phyloP scores from a whole-genome alignment of 2,329 filamentous ascomycete genomes.

The Ceratocystiopsis sp. region DNA sequence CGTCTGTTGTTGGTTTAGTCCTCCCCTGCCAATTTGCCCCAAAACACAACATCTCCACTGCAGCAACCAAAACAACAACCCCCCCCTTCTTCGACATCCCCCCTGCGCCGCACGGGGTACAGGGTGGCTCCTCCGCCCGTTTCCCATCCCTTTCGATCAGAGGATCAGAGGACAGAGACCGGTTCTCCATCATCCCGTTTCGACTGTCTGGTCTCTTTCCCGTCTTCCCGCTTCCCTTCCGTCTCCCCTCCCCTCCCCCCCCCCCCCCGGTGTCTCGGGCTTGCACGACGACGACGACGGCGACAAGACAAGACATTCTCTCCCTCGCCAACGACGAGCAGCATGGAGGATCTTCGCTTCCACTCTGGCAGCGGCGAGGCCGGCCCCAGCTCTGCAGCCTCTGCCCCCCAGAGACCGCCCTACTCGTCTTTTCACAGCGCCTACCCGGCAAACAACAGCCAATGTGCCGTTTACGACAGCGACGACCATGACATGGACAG shows the following conservation, averaged over 20 bases:
- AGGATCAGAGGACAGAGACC: too few species aligned
- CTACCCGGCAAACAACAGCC: too few species aligned
- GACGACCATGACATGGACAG: slow-evolving; percentile 15
- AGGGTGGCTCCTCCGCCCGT: too few species aligned
- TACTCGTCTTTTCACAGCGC: not conserved
- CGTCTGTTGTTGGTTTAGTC: not conserved
- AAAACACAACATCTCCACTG: not conserved
- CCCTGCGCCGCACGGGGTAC: not conserved
- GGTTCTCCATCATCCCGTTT: too few species aligned
- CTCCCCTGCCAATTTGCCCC: too few species aligned
- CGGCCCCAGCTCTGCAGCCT: not conserved
- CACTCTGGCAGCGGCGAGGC: slow-evolving; percentile 1
- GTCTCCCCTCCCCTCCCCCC: too few species aligned
- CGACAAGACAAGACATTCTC: too few species aligned
- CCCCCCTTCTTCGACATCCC: not conserved
- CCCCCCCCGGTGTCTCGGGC: too few species aligned
- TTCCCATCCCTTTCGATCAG: too few species aligned
- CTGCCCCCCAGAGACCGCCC: not conserved
- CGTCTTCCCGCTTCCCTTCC: too few species aligned
- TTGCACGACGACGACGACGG: too few species aligned
- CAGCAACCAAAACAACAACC: slow-evolving; percentile 1
- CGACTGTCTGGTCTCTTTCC: too few species aligned
- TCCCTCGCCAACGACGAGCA: not conserved
- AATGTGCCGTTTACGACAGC: slow-evolving; percentile 11
- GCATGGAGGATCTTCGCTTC: slow-evolving; percentile 1